phyloP scores from a whole-genome alignment of 192 early-diverging fungal species.

The Backusella mclennaniae region DNA sequence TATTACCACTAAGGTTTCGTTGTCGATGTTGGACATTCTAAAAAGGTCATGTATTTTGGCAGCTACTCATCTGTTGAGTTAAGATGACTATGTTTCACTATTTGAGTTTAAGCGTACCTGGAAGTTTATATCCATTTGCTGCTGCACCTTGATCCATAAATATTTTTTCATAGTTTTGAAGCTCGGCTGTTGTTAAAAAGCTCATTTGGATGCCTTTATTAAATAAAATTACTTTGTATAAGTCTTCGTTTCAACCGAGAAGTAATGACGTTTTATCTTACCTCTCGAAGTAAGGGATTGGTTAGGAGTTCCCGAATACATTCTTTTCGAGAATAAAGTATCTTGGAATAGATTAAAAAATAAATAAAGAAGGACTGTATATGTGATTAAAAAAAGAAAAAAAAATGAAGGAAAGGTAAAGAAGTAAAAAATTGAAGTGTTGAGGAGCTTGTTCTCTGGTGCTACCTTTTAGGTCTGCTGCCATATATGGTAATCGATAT shows the following conservation, averaged over 20 bases:
- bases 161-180: slow-evolving; percentile 36
- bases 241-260: background rate
- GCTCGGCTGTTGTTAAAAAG: slow-evolving; percentile 38
- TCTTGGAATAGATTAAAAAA: background rate
- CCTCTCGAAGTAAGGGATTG: background rate
- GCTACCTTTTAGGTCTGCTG: background rate
- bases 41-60: slow-evolving; percentile 31
- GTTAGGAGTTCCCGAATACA: background rate
- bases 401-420: background rate
- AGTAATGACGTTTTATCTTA: background rate
- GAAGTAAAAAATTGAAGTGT: background rate
- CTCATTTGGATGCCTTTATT: slow-evolving; percentile 27
- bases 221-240: background rate
- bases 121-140: slow-evolving; percentile 14
- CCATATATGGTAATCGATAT: background rate
- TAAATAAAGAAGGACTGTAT: background rate
- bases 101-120: slow-evolving; percentile 25
- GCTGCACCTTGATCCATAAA: slow-evolving; percentile 21
- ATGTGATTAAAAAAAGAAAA: background rate
- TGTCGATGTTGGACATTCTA: slow-evolving; percentile 22
- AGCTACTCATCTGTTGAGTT: slow-evolving; percentile 17
- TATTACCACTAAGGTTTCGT: slow-evolving; percentile 39
- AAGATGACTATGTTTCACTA: background rate
- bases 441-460: background rate
- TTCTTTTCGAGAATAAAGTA: background rate